Conservation (phyloP, 352 stramenopile genomes). For the Phytophthora kernoviae region DNA sequence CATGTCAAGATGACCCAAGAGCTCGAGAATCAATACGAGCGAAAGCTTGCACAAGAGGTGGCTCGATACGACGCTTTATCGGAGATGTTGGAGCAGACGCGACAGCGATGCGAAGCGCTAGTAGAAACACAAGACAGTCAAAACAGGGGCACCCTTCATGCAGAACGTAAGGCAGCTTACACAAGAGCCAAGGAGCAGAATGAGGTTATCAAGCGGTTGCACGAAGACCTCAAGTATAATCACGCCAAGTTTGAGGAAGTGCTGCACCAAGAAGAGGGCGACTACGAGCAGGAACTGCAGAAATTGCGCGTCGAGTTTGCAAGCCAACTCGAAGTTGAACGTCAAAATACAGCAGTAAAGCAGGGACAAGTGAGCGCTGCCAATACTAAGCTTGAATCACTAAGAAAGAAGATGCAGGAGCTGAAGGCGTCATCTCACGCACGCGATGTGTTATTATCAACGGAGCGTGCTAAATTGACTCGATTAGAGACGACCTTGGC, state of each 20-base stretch:
- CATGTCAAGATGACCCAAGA: conserved; percentile 89
- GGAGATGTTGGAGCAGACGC: conserved; percentile 88
- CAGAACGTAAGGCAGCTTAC: conserved; percentile 69
- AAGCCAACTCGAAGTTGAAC: conserved; percentile 65
- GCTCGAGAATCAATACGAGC: conserved; percentile 93
- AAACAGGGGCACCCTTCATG: conserved; percentile 60
- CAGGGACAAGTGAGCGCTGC: conserved; percentile 79
- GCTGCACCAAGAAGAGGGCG: conserved; percentile 75
- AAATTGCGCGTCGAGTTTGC: conserved; percentile 64
- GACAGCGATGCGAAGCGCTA: conserved; percentile 88
- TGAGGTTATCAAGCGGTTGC: conserved; percentile 81
- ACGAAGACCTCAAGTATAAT: conserved; percentile 88
- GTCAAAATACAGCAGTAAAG: conserved; percentile 82
- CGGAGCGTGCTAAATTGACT: conserved; percentile 66
- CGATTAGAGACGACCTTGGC: conserved; percentile 67
- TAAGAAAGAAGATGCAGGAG: conserved; percentile 88
- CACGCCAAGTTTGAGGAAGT: conserved; percentile 88
- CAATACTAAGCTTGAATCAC: conserved; percentile 80
- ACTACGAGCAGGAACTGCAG: conserved; percentile 82
- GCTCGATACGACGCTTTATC: conserved; percentile 86
- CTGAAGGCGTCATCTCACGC: conserved; percentile 73
- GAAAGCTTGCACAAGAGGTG: conserved; percentile 90
- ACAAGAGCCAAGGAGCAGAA: conserved; percentile 79
- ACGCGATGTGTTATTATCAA: conserved; percentile 72
- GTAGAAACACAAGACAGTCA: conserved; percentile 83